These are phyloP conservation scores for Termitomyces bulborhizus DNA, from an alignment of 768 basidiomycete species.

Conservation along the genomic window DNA sequence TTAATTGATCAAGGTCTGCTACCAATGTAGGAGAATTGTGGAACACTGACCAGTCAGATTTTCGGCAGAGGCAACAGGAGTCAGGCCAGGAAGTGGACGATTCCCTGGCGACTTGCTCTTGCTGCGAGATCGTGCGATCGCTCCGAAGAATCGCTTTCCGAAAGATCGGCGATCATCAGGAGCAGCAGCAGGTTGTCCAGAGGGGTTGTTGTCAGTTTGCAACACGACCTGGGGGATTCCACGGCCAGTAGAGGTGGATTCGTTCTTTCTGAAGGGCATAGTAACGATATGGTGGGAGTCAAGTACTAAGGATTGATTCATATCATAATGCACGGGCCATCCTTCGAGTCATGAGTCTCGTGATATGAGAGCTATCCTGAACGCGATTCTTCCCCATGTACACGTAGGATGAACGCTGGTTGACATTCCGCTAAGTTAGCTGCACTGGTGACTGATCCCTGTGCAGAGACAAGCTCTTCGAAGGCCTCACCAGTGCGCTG, in stretches of 20 bases:
- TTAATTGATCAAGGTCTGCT: no score
- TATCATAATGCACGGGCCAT: no score
- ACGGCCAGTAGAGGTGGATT: neutral
- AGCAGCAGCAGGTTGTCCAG: neutral
- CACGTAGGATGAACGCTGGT: no score
- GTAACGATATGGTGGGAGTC: neutral
- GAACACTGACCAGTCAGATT: neutral
- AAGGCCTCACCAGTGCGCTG: no score
- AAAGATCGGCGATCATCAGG: neutral
- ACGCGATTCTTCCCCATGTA: no score
- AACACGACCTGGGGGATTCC: neutral
- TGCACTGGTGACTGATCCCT: no score
- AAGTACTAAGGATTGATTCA: no score
- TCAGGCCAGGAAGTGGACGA: neutral
- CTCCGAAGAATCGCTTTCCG: neutral
- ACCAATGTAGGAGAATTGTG: no score
- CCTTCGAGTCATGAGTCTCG: no score
- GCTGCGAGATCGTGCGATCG: neutral
- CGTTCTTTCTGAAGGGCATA: neutral
- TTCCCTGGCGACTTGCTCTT: neutral
- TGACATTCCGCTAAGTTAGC: no score
- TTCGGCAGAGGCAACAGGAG: neutral
- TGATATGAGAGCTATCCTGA: no score
- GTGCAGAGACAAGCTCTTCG: no score
- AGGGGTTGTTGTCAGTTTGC: neutral